Base-by-base conservation (phyloP, 176 grass and related monocot genomes). In the Bolboschoenus planiculmis region DNA sequence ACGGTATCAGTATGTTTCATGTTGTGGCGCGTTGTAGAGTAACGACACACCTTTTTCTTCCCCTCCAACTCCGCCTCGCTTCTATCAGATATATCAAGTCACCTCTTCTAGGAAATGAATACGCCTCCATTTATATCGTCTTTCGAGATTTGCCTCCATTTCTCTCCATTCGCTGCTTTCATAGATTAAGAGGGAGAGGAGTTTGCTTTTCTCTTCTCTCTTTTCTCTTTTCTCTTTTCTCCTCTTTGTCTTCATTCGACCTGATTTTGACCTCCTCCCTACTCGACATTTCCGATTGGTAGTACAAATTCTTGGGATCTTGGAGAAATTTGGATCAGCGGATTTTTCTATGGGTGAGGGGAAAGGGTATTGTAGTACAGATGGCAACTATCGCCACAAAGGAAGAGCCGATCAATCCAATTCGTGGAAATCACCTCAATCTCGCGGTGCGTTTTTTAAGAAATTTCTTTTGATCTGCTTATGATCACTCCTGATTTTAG, bases 371-470 rank as follows among this genome's bases (percentile, higher is more conserved):
- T 44, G 57, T 20, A 29, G 39, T 16, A 60, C 33, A 60, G 31
- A 26, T 47, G 51, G 11, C 4, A 44, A 47, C 23, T 30, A 65
- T 46, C 21, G 39, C 21, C 24, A 63, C 6, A 23, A 65, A 39
- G 30, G 31, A 31, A 80, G 78, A 61, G 30, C 20, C 27, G 34
- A 80, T 80, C 51, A 42, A 42, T 58, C 78, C 3, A 65, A 61
- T 62, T 64, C 79, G 21, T 82, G 79, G 79, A 29, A 20, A 63
- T 29, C 31, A n/a, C 23, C 79, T 82, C 79, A 82, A 20, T 82
- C 56, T 82, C 24, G 26, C 36, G 57, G 79, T 82, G 36, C 20
- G 56, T 48, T 82, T 64, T 44, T 53, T 18, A 44, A 44, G 20
- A 50, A 50, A 75, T 81, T 82, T n/a, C 16, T 9, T 42, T 56